Evolutionary conservation across 2,329 filamentous ascomycete genomes (phyloP).

Genomic region (Aspergillus flavus): DNA sequence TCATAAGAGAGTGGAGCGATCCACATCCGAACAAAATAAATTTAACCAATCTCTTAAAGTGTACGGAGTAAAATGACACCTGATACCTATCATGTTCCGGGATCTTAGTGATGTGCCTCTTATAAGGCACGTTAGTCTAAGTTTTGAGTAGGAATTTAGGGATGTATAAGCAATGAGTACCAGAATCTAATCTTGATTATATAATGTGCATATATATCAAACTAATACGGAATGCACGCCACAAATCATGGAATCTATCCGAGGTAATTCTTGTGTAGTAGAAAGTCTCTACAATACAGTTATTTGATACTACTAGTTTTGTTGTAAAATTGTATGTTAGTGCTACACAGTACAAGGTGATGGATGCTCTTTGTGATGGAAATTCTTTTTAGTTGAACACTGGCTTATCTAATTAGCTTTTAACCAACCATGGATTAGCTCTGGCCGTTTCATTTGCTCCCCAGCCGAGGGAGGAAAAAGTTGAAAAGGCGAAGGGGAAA

Average conservation of each 20-base stretch:
- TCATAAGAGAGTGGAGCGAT: neutral
- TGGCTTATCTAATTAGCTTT: conserved; percentile 20
- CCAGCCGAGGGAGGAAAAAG: conserved; percentile 16
- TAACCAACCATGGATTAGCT: conserved; percentile 13
- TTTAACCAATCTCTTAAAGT: neutral
- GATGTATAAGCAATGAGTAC: neutral
- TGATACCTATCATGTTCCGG: too few species aligned
- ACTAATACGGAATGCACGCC: neutral
- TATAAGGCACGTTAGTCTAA: neutral
- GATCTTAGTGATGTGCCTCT: neutral
- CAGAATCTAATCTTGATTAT: neutral
- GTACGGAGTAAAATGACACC: neutral
- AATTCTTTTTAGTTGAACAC: neutral
- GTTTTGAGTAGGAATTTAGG: too few species aligned
- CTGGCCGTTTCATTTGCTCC: conserved; percentile 5
- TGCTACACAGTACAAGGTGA: too few species aligned
- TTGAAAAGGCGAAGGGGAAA: conserved; percentile 8
- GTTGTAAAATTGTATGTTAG: neutral
- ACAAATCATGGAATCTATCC: neutral
- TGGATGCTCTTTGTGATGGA: neutral
- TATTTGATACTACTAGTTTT: neutral
- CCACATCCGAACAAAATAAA: neutral
- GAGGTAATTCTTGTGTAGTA: neutral
- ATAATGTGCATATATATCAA: neutral
- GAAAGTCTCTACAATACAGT: neutral